Percentiles rank a stretch among this genome's conserved stretches.
Evolutionary conservation across 148 eudicot genomes (phyloP).

Genomic region (Polygonum aviculare): DNA sequence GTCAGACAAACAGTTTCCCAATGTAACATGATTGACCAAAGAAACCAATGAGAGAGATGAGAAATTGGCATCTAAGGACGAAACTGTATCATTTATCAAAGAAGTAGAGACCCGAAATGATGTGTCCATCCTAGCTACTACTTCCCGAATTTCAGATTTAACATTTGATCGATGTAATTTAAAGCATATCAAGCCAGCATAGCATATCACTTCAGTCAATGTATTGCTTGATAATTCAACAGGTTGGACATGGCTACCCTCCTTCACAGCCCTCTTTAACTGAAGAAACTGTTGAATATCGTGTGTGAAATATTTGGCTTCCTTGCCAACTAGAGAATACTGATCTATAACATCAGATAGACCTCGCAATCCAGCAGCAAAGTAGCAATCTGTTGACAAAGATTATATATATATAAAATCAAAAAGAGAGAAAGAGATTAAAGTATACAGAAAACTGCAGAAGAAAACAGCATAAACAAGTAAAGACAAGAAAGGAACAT

Average conservation of each 20-base stretch:
- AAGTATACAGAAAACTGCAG: not conserved
- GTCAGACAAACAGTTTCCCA: constrained; percentile 44
- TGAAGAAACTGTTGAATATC: constrained; percentile 54
- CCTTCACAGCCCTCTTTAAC: constrained; percentile 31
- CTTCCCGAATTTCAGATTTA: constrained; percentile 23
- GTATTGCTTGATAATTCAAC: constrained; percentile 22
- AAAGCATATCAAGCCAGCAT: constrained; percentile 34
- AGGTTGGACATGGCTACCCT: constrained; percentile 19
- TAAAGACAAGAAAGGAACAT: not conserved
- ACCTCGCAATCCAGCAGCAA: constrained; percentile 38
- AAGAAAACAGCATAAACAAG: not conserved
- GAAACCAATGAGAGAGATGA: constrained; percentile 45
- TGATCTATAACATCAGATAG: constrained; percentile 45
- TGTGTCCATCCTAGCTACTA: constrained; percentile 48
- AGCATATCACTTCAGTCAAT: constrained; percentile 36
- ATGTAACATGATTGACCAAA: constrained; percentile 27
- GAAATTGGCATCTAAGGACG: constrained; percentile 35
- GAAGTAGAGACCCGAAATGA: constrained; percentile 46
- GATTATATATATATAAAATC: not conserved
- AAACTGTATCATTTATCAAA: constrained; percentile 33
- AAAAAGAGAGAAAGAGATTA: not conserved
- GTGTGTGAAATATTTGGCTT: constrained; percentile 39
- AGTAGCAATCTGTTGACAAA: constrained; percentile 34
- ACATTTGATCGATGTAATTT: constrained; percentile 25
- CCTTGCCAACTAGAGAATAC: constrained; percentile 44